phyloP scores from a whole-genome alignment of 352 stramenopile genomes.

The Phytophthora meadii region DNA sequence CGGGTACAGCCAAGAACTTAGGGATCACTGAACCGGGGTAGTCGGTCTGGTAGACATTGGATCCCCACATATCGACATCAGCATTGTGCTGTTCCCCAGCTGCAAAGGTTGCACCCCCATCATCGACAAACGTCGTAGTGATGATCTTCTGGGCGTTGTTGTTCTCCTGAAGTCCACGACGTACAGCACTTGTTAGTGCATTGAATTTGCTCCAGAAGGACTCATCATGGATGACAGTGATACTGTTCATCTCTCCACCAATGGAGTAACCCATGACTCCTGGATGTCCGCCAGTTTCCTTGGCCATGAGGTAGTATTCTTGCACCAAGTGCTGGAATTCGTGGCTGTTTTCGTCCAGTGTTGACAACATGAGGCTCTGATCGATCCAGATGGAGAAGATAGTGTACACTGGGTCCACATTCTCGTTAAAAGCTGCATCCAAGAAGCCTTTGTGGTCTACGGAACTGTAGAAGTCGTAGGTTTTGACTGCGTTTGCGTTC shows the following conservation, averaged over 20 bases:
- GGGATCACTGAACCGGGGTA: conserved; percentile 64
- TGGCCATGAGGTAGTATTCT: conserved; percentile 72
- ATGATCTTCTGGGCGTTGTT: conserved; percentile 70
- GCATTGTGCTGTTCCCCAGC: conserved; percentile 50
- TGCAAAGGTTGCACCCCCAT: conserved; percentile 56
- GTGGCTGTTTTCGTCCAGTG: conserved; percentile 28
- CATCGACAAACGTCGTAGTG: conserved; percentile 81
- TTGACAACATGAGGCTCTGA: conserved; percentile 54
- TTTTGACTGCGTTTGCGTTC: conserved; percentile 78
- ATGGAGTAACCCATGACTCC: conserved; percentile 78
- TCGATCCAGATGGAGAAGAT: conserved; percentile 84
- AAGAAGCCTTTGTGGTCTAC: conserved; percentile 63
- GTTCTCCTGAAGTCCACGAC: conserved; percentile 53
- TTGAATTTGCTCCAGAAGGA: conserved; percentile 75
- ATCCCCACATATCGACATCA: conserved; percentile 77
- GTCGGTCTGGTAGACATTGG: conserved; percentile 77
- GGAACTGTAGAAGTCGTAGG: conserved; percentile 66
- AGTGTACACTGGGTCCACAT: conserved; percentile 63
- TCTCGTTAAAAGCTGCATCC: conserved; percentile 69
- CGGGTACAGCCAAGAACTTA: conserved; percentile 50
- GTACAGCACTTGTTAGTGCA: conserved; percentile 55
- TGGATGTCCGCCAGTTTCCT: conserved; percentile 54
- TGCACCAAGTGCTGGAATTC: conserved; percentile 57
- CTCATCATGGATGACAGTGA: conserved; percentile 57
- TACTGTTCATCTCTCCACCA: conserved; percentile 78